Evolutionary conservation across 371 early-diverging fungal genomes (phyloP).

Genomic region (Cokeromyces recurvatus): DNA sequence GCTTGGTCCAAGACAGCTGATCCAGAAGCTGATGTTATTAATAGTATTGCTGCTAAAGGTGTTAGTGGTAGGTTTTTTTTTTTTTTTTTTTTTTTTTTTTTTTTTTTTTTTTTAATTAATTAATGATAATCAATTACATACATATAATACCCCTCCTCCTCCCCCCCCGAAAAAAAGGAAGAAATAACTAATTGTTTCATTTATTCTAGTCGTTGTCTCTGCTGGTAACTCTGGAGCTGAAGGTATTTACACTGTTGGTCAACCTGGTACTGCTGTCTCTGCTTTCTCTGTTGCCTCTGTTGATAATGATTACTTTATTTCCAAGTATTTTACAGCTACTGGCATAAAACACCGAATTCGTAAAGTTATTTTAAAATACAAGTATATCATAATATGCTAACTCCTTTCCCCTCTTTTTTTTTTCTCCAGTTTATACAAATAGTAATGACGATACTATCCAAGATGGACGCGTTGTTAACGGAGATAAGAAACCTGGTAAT

Average conservation of each 20-base stretch:
- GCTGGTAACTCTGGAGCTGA: constrained; percentile 54
- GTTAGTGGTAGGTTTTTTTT: constrained; percentile 24
- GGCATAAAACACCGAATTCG: constrained; percentile 9
- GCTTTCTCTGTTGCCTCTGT: constrained; percentile 60
- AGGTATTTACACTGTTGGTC: constrained; percentile 44
- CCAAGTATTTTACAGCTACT: constrained; percentile 14
- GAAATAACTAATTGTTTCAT: background rate
- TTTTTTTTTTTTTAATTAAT: too few relatives aligned
- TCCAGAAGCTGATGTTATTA: constrained; percentile 23
- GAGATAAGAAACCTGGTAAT: constrained; percentile 10
- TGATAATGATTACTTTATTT: constrained; percentile 31
- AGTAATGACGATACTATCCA: constrained; percentile 1
- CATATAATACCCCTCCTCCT: too few relatives aligned
- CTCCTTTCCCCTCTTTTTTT: too few relatives aligned
- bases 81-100: too few relatives aligned
- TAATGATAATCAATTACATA: too few relatives aligned
- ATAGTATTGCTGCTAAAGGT: constrained; percentile 18
- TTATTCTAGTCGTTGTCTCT: constrained; percentile 46
- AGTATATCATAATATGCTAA: background rate
- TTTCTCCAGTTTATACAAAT: background rate
- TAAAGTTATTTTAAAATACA: background rate
- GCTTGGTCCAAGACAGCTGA: constrained; percentile 43
- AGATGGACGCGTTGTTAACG: constrained; percentile 6
- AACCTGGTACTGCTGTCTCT: constrained; percentile 47
- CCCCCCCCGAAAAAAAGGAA: background rate